phyloP scores from a whole-genome alignment of 2,329 filamentous ascomycete genomes.

The Teratosphaeria nubilosa region DNA sequence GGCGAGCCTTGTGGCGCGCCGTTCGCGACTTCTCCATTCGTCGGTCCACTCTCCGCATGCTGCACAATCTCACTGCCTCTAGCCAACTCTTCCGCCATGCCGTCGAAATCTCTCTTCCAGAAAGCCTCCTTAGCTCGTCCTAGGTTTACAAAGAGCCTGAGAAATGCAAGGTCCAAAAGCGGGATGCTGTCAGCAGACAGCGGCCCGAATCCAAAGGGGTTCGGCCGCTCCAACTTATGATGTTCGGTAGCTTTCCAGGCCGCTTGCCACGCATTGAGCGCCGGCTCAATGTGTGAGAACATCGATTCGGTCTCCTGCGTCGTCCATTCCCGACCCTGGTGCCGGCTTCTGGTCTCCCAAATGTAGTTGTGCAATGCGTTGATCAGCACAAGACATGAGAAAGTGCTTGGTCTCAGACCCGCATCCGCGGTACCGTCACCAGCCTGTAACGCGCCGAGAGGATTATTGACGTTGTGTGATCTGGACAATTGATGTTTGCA shows the following conservation, averaged over 20 bases:
- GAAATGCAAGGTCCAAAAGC: constrained; percentile 81
- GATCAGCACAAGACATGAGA: constrained; percentile 83
- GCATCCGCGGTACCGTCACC: constrained; percentile 30
- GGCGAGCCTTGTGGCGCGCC: not conserved
- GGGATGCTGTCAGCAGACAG: constrained; percentile 86
- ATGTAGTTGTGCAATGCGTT: constrained; percentile 96
- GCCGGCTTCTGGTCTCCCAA: constrained; percentile 89
- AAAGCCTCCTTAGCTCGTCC: constrained; percentile 85
- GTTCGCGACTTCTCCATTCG: not conserved
- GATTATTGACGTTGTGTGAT: constrained; percentile 16
- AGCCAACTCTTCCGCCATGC: constrained; percentile 78
- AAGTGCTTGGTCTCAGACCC: constrained; percentile 73
- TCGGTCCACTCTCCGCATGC: constrained; percentile 45
- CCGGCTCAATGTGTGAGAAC: constrained; percentile 90
- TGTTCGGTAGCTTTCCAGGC: constrained; percentile 82
- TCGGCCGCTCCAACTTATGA: constrained; percentile 74
- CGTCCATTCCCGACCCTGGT: constrained; percentile 82
- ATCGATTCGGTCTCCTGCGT: constrained; percentile 88
- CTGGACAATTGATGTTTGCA: constrained; percentile 13
- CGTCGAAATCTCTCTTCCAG: constrained; percentile 88
- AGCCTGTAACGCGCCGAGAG: constrained; percentile 12
- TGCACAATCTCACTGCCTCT: constrained; percentile 66
- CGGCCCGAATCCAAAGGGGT: constrained; percentile 70
- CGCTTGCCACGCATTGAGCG: constrained; percentile 84
- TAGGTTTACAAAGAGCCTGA: constrained; percentile 87